Evolutionary conservation across 2,329 filamentous ascomycete genomes (phyloP).

Genomic region (Botrytis byssoidea): DNA sequence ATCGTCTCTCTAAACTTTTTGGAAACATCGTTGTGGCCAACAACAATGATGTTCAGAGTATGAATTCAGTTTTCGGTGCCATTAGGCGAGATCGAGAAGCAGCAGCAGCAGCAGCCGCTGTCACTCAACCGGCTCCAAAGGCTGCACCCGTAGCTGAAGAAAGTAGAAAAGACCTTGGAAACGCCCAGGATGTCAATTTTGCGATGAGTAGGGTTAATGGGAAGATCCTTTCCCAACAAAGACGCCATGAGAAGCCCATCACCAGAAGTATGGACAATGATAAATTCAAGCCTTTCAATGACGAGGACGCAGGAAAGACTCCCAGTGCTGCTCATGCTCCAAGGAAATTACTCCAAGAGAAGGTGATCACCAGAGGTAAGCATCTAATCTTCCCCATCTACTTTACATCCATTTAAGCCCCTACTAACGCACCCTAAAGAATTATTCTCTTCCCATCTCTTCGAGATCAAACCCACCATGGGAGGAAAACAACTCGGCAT

Average conservation of each 20-base stretch:
- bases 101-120: neutral
- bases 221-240: neutral
- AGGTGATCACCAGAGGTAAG: neutral
- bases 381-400: too few relatives aligned
- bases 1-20: neutral
- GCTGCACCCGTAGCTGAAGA: neutral
- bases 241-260: too few relatives aligned
- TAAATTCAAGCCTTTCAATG: neutral
- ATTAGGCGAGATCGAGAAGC: neutral
- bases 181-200: rapidly evolving
- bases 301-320: neutral
- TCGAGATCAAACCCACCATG: neutral
- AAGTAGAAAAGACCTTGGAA: neutral
- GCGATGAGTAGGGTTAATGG: neutral
- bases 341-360: neutral
- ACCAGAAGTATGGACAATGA: neutral
- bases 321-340: rapidly evolving
- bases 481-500: neutral
- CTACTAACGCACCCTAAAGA: neutral
- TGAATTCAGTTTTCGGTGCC: neutral
- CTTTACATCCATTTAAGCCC: neutral
- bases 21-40: neutral
- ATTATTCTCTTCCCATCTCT: neutral
- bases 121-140: too few relatives aligned
- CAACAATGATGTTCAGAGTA: neutral